Evolutionary conservation across 257 asterid genomes (phyloP).

Genomic region (Eucommia ulmoides): DNA sequence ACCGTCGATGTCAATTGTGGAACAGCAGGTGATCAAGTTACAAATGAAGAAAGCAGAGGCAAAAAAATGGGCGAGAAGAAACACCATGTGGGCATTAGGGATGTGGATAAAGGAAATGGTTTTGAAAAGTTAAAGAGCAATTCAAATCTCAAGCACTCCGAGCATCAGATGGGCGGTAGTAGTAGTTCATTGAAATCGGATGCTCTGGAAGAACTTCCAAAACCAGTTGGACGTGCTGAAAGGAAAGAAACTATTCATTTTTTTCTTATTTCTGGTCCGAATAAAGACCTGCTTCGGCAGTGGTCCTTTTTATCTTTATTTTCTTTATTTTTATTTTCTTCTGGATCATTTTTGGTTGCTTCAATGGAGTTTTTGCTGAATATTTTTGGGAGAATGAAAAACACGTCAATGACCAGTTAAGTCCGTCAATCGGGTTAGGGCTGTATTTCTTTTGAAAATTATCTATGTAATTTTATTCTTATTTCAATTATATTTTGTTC

Average conservation of each 20-base stretch:
- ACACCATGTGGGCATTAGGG: constrained; percentile 15
- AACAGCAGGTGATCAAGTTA: constrained; percentile 19
- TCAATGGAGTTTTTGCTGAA: no score
- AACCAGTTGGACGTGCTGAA: constrained; percentile 23
- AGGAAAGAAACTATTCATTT: constrained; percentile 13
- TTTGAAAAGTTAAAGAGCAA: constrained; percentile 15
- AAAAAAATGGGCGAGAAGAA: constrained; percentile 15
- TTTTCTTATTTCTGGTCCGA: no score
- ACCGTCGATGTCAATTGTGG: constrained; percentile 16
- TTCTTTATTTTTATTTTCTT: no score
- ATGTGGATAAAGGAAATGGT: constrained; percentile 12
- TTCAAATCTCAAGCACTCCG: constrained; percentile 11
- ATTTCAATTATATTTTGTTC: no score
- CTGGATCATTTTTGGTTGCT: no score
- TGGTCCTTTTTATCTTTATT: no score
- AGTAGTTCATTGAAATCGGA: constrained; percentile 18
- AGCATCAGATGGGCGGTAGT: constrained; percentile 27
- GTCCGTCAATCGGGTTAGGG: no score
- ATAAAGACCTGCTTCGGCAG: no score
- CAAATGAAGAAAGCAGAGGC: constrained; percentile 7
- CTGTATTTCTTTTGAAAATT: no score
- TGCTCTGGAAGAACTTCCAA: constrained; percentile 16
- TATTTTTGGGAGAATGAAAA: no score
- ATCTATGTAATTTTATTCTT: no score
- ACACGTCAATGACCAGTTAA: no score